Evolutionary conservation across 139 green algal species (phyloP).

Genomic region (Astrephomene gubernaculifera): DNA sequence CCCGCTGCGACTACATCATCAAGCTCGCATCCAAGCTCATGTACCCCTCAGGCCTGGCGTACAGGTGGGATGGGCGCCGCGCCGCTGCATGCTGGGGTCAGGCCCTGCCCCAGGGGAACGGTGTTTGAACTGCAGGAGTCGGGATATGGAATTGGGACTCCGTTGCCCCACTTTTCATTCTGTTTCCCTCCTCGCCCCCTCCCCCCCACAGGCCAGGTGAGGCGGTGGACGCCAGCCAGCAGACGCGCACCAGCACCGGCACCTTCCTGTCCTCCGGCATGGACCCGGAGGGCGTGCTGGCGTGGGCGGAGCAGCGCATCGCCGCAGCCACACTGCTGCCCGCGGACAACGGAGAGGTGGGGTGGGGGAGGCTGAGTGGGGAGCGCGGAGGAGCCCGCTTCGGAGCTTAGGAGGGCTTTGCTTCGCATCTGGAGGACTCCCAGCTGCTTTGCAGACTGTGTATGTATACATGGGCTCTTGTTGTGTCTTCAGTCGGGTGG

Average conservation of each 20-base stretch:
- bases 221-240: conserved; percentile 43
- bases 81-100: no score
- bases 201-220: conserved; percentile 46
- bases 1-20: conserved; percentile 56
- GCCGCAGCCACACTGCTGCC: conserved; percentile 61
- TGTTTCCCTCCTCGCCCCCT: neutral
- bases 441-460: no score
- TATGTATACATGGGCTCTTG: no score
- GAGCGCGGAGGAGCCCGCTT: no score
- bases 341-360: conserved; percentile 62
- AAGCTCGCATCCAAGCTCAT: conserved; percentile 55
- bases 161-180: no score
- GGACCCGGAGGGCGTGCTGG: conserved; percentile 59
- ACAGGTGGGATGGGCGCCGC: conserved; percentile 36
- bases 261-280: conserved; percentile 56
- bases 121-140: no score
- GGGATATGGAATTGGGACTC: no score
- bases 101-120: no score
- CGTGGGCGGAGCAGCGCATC: conserved; percentile 67
- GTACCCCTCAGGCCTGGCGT: conserved; percentile 57
- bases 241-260: conserved; percentile 67
- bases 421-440: no score
- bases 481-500: no score
- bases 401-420: no score
- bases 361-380: neutral